Base-by-base conservation (phyloP, 176 grass and related monocot genomes). In the Musa acuminata region DNA sequence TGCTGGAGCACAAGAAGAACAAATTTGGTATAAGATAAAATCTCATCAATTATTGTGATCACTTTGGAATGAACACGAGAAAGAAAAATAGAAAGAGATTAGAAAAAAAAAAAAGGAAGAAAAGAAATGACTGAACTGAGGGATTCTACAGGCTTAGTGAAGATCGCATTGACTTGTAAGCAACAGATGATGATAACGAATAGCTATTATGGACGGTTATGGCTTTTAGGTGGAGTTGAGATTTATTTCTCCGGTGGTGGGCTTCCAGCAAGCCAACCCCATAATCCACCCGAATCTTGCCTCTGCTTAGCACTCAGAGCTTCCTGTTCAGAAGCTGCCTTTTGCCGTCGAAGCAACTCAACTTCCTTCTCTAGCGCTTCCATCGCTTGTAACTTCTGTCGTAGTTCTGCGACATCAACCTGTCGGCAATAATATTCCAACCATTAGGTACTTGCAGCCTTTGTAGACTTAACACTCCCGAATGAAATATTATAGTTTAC, bases 351-450 rank as follows among this genome's bases (percentile, higher is more conserved):
- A 73, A 99, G 86, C 43, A 99, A 80, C 59, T 99, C 96, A 0
- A 99, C 91, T 75, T 99, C 96, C 90, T 85, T 89, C 70, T 95
- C 82, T 70, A 99, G 48, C 20, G 82, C 73, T 17, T 91, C 96
- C 81, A 99, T 76, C 13, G 78, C 82, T 62, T 91, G 88, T 9
- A 99, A 88, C 75, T 94, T 99, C 79, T 99, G 96, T 24, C 96
- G 81, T 59, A 99, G 80, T 76, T 99, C 95, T 1, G 95, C 95
- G 35, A 99, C 90, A 84, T 99, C 95, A 20, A 99, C 95, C 94
- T 97, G 17, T 65, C 20, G 14, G 29, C 62, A 65, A 67, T 57
- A 57, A 16, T 16, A 57, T 4, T 57, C 0, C 11, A 57, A 57
- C 55, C 35, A 62, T 62, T 62, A n/a, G 1, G 14, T 62, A 8